These are phyloP conservation scores for Candida xiaguanensis DNA, from an alignment of 805 yeast species.

Conservation along the genomic window DNA sequence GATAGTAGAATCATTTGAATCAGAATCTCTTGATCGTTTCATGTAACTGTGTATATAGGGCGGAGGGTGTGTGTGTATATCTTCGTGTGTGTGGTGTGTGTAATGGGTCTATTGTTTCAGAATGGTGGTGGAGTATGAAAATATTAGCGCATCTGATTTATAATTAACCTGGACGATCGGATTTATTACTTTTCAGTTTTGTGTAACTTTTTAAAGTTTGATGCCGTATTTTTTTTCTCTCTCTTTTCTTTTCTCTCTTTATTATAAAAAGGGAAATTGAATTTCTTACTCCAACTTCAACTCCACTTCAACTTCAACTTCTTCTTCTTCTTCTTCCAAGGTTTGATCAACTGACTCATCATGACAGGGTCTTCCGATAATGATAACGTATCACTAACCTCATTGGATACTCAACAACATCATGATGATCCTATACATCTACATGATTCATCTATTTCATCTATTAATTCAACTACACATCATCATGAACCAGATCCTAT, in stretches of 20 bases:
- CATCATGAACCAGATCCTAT: conserved; percentile 6
- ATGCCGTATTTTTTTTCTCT: not conserved
- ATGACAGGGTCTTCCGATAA: not conserved
- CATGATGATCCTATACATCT: not conserved
- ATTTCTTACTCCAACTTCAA: no score
- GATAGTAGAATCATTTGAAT: not conserved
- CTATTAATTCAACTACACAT: not conserved
- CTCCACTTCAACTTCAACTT: no score
- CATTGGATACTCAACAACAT: conserved; percentile 1
- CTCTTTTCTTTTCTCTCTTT: not conserved
- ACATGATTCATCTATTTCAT: not conserved
- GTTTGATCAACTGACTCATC: not conserved
- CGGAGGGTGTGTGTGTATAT: no score
- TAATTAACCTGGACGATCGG: not conserved
- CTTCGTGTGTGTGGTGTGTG: no score
- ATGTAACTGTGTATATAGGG: no score
- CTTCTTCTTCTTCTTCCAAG: no score
- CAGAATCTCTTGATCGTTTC: not conserved
- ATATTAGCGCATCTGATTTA: not conserved
- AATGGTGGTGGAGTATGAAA: no score
- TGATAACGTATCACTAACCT: not conserved
- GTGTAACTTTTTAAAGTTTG: not conserved
- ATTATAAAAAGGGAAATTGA: no score
- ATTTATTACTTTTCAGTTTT: not conserved
- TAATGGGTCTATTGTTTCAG: no score